Evolutionary conservation across 345 rosid genomes (phyloP).

Genomic region (Hypericum androsaemum): DNA sequence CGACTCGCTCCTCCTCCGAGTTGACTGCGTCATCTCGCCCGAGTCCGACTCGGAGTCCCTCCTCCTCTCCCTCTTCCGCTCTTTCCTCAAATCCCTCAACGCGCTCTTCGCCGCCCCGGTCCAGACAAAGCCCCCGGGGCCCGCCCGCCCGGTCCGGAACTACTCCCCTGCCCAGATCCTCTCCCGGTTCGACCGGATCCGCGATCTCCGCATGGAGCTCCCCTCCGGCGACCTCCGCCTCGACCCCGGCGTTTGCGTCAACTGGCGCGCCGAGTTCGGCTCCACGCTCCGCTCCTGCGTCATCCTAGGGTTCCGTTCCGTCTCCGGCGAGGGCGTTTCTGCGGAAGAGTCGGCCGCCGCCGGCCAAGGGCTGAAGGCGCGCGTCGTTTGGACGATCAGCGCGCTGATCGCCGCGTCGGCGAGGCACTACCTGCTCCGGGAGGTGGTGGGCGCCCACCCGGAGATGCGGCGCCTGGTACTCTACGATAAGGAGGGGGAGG

Average conservation of each 20-base stretch:
- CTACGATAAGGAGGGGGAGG: slow-evolving; percentile 34
- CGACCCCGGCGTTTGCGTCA: slow-evolving; percentile 22
- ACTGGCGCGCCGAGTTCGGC: slow-evolving; percentile 38
- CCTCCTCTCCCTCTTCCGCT: slow-evolving; percentile 20
- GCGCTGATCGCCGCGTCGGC: slow-evolving; percentile 39
- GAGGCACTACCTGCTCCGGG: slow-evolving; percentile 27
- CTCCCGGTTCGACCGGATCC: slow-evolving; percentile 29
- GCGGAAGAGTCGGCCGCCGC: neutral
- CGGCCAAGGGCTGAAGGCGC: slow-evolving; percentile 28
- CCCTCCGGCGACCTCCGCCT: slow-evolving; percentile 31
- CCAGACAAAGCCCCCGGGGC: neutral
- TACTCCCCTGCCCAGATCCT: slow-evolving; percentile 29
- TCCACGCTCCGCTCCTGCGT: slow-evolving; percentile 28
- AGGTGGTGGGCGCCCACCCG: slow-evolving; percentile 24
- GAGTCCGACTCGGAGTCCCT: slow-evolving; percentile 22
- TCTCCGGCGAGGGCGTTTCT: no score
- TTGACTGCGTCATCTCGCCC: slow-evolving; percentile 39
- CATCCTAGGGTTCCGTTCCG: slow-evolving; percentile 27
- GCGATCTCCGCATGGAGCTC: slow-evolving; percentile 30
- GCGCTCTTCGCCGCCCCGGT: slow-evolving; percentile 12
- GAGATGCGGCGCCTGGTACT: slow-evolving; percentile 26
- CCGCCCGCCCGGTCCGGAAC: neutral
- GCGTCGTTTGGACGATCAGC: slow-evolving; percentile 47
- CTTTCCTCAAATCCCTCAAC: slow-evolving; percentile 19
- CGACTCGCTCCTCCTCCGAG: slow-evolving; percentile 32